Conservation (phyloP, 441 rosid species). For the Mallotus japonicus region DNA sequence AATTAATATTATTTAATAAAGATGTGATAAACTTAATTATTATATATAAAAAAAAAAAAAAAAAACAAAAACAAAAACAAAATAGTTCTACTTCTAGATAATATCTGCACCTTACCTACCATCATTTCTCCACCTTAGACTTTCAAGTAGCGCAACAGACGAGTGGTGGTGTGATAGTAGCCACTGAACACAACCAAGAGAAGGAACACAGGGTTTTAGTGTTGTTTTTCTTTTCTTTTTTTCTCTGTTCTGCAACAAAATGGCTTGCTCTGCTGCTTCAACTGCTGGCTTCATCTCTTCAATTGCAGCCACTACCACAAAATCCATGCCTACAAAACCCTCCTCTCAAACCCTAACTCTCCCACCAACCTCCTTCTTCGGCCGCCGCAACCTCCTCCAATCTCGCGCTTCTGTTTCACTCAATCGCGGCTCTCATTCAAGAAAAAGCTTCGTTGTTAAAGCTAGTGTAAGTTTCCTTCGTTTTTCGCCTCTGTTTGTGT, state of each 20-base stretch:
- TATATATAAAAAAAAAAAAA: too few relatives aligned
- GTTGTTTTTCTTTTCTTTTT: too few relatives aligned
- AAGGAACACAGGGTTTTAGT: neutral
- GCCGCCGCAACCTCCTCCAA: conserved; percentile 40
- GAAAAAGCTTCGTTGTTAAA: conserved; percentile 51
- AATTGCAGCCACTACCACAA: conserved; percentile 32
- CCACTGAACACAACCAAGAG: too few relatives aligned
- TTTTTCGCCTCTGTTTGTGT: neutral
- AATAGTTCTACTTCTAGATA: neutral
- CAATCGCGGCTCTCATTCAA: conserved; percentile 34
- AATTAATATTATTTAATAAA: too few relatives aligned
- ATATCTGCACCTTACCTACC: conserved; percentile 16
- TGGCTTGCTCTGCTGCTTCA: conserved; percentile 75
- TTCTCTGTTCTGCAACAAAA: conserved; percentile 9
- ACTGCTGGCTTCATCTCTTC: conserved; percentile 51
- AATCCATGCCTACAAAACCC: neutral
- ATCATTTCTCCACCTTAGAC: conserved; percentile 26
- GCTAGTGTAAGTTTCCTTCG: conserved; percentile 44
- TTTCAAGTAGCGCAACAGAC: neutral
- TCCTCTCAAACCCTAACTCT: conserved; percentile 38
- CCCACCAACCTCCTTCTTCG: conserved; percentile 33
- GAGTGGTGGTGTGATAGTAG: neutral
- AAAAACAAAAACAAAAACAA: neutral
- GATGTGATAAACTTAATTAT: too few relatives aligned
- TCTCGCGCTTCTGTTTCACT: conserved; percentile 40